Percentiles rank a stretch among this genome's conserved stretches.
phyloP scores from a whole-genome alignment of 202 grass and related monocot species.

The Musa balbisiana region DNA sequence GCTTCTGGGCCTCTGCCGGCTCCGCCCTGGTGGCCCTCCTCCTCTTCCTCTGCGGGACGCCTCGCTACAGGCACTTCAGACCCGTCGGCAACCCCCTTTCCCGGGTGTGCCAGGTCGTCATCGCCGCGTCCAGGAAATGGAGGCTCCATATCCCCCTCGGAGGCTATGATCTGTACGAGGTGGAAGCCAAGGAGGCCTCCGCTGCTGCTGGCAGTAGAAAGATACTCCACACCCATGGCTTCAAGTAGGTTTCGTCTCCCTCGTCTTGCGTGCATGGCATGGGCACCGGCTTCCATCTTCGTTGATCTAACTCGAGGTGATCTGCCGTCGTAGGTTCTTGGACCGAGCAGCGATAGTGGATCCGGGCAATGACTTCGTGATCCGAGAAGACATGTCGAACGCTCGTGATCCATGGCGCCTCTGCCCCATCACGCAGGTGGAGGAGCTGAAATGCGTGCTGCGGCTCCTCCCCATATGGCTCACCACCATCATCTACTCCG shows the following conservation, averaged over 20 bases:
- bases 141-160: background rate
- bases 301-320: background rate
- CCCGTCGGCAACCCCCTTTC: constrained; percentile 18
- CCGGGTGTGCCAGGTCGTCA: constrained; percentile 10
- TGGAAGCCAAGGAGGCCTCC: background rate
- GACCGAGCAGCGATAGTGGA: constrained; percentile 4
- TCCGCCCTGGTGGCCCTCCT: constrained; percentile 12
- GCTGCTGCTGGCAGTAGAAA: background rate
- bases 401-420: background rate
- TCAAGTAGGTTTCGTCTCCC: constrained; percentile 7
- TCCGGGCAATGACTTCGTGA: constrained; percentile 5
- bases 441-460: constrained; percentile 15
- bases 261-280: background rate
- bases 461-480: constrained; percentile 15
- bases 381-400: background rate
- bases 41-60: constrained; percentile 23
- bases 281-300: background rate
- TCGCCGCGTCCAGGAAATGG: constrained; percentile 16
- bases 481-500: constrained; percentile 15
- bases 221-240: constrained; percentile 20
- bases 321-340: constrained; percentile 10
- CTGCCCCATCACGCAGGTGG: constrained; percentile 9
- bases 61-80: constrained; percentile 21
- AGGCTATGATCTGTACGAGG: background rate
- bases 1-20: constrained; percentile 24